Base-by-base conservation (phyloP, 2,329 filamentous ascomycete species). In the Penicillium nordicum region DNA sequence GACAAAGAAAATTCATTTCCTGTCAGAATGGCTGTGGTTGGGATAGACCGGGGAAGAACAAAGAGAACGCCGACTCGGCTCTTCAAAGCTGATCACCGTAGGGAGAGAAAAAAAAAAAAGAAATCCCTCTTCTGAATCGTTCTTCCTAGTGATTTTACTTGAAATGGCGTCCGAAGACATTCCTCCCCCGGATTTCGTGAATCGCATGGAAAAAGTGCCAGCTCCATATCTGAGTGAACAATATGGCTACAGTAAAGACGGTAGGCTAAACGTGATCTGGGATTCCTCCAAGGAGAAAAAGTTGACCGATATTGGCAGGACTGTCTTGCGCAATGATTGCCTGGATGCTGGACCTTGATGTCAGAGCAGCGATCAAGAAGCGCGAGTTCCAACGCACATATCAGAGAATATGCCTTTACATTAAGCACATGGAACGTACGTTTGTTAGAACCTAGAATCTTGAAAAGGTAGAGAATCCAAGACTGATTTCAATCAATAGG, bases 331-430 rank as follows among this genome's bases (percentile, higher is more conserved):
- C 53, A 41, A 52, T 52, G 48, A 52, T 56, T 16, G 36, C 53
- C 5, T 56, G 53, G 53, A 56, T 56, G 48, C 10, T 56, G 12
- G 53, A 56, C 27, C 38, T 56, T n/a, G 14, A 52, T 23, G 23
- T 52, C 8, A 37, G 53, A 41, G 48, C 53, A 32, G 18, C 47
- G 18, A 46, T 41, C 29, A 56, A 52, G 29, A 52, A 44, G 21
- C 53, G 53, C 34, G 53, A 56, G 23, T 36, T 52, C 12, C 40
- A 52, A 32, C 53, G 53, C 8, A 56, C 53, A 16, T 45, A 38
- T 30, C 41, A 52, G 14, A 46, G 42, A 18, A 34, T 52, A 2
- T 56, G 53, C 21, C 48, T 56, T n/a, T 51, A 41, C 34, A 56
- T 56, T 36, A 52, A 46, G 21, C 53, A 56, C 16, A 45, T 52